phyloP scores from a whole-genome alignment of 2,329 filamentous ascomycete species.

The Saccharata proteae region DNA sequence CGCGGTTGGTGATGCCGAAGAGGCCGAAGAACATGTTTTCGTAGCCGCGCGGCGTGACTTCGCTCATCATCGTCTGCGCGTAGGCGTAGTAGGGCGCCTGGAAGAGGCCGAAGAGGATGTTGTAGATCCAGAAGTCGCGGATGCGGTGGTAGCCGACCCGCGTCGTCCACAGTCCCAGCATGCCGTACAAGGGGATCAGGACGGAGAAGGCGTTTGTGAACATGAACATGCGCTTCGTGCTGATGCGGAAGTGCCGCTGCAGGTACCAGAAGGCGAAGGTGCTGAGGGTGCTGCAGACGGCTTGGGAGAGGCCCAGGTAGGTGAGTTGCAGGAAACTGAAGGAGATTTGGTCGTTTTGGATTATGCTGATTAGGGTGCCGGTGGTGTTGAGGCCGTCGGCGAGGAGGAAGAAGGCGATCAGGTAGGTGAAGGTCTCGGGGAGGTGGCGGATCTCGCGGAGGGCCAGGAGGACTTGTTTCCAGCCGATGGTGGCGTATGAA shows the following conservation, averaged over 20 bases:
- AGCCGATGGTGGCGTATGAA: conserved; percentile 45
- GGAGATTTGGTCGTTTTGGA: conserved; percentile 52
- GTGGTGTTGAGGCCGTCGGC: conserved; percentile 61
- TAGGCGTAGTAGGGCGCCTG: conserved; percentile 62
- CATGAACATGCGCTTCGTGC: conserved; percentile 59
- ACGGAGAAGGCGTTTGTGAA: conserved; percentile 37
- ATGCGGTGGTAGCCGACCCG: conserved; percentile 41
- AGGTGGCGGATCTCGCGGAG: conserved; percentile 46
- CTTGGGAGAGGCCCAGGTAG: conserved; percentile 54
- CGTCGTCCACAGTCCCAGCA: conserved; percentile 46
- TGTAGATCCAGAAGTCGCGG: conserved; percentile 41
- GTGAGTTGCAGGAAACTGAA: conserved; percentile 55
- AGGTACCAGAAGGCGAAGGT: conserved; percentile 51
- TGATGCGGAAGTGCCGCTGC: conserved; percentile 46
- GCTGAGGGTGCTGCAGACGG: conserved; percentile 49
- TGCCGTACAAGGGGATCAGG: conserved; percentile 47
- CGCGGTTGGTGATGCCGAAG: conserved; percentile 58
- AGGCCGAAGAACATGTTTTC: conserved; percentile 60
- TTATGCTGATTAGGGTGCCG: conserved; percentile 52
- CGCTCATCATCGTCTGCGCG: conserved; percentile 58
- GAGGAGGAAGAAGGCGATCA: conserved; percentile 52
- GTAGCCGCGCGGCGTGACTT: conserved; percentile 55
- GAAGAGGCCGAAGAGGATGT: conserved; percentile 50
- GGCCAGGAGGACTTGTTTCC: conserved; percentile 38
- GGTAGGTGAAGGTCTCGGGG: conserved; percentile 53